phyloP scores from a whole-genome alignment of 306 rosid genomes.

The Cicer chorassanicum region DNA sequence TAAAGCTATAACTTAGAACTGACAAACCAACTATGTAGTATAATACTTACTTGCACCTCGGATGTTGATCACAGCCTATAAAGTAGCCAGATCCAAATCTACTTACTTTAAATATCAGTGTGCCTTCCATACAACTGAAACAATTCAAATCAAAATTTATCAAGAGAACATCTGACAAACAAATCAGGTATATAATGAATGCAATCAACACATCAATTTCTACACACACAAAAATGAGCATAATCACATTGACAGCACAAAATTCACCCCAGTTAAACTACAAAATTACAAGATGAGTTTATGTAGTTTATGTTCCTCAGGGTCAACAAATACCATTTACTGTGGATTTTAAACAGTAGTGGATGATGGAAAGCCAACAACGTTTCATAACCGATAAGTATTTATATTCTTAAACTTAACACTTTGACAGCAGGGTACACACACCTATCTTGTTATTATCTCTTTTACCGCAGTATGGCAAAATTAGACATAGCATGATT shows the following conservation, averaged over 20 bases:
- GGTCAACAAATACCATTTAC: constrained; percentile 13
- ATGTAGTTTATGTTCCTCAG: background rate
- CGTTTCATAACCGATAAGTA: background rate
- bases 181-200: constrained; percentile 20
- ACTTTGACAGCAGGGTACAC: background rate
- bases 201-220: constrained; percentile 26
- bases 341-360: background rate
- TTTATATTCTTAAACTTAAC: background rate
- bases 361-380: background rate
- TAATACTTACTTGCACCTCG: constrained; percentile 92
- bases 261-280: background rate
- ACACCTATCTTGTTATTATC: constrained; percentile 1
- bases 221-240: constrained; percentile 33
- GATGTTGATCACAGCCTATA: constrained; percentile 94
- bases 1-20: constrained; percentile 16
- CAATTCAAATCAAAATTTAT: constrained; percentile 39
- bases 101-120: constrained; percentile 89
- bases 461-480: background rate
- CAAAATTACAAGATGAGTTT: constrained; percentile 18
- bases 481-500: background rate
- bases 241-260: constrained; percentile 19
- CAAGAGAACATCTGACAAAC: constrained; percentile 35
- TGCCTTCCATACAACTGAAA: constrained; percentile 89
- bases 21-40: constrained; percentile 22
- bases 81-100: constrained; percentile 92